phyloP scores from a whole-genome alignment of 306 rosid species.

The Myrica gale region DNA sequence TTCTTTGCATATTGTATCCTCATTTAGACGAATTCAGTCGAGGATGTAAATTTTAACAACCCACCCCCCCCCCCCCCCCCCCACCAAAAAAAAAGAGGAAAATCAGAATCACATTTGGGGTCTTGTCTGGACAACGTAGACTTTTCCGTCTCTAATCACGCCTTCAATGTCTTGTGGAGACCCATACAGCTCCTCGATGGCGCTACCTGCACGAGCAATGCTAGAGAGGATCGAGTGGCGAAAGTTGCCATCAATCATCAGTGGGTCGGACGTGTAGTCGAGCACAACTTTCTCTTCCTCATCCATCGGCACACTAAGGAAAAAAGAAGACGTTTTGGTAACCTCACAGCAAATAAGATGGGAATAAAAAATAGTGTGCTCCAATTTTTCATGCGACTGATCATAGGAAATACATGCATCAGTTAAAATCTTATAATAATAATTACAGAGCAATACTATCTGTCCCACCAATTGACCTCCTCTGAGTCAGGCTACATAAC shows the following conservation, averaged over 20 bases:
- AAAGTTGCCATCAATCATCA: conserved; percentile 56
- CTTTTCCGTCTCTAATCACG: conserved; percentile 79
- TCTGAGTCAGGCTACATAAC: not conserved
- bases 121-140: conserved; percentile 92
- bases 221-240: conserved; percentile 70
- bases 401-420: not conserved
- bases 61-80: too few relatives aligned
- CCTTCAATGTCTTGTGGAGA: conserved; percentile 96
- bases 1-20: not conserved
- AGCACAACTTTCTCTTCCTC: conserved; percentile 75
- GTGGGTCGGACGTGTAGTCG: conserved; percentile 79
- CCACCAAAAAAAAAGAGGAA: not conserved
- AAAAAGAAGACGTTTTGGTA: conserved; percentile 20
- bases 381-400: not conserved
- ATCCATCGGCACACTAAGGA: conserved; percentile 85
- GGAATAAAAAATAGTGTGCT: not conserved
- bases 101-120: conserved; percentile 72
- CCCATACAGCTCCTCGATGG: conserved; percentile 84
- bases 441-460: not conserved
- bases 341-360: conserved; percentile 6
- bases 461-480: not conserved
- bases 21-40: not conserved
- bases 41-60: not conserved
- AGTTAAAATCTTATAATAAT: not conserved
- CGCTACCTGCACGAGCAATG: conserved; percentile 90